Evolutionary conservation across 345 rosid genomes (phyloP), one percentile per base, ranked within the genome.

Genomic region (Alliaria petiolata): DNA sequence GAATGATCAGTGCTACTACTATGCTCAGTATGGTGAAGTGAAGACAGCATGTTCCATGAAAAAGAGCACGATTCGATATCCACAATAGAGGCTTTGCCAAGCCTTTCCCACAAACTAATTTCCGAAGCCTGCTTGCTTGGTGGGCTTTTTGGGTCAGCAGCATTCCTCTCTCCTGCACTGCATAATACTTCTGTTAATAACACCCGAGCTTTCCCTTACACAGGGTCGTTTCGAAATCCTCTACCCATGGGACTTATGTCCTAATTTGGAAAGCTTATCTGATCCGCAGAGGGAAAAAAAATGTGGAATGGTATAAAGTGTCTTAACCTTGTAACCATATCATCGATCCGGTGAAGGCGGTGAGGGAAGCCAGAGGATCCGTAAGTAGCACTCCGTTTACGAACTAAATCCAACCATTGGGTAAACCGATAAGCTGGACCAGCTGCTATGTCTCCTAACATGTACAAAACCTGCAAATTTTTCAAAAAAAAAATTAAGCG

Each of bases 341-440:
- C 81, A 47, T 74, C 78, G 64, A 79, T 63, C 71, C 85, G 72
- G 67, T 77, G 76, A 62, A 79, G 77, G 58, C 93, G 90, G 76
- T 81, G 90, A 54, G 93, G 98, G 81, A 91, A 91, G 45, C 97
- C 97, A 53, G 99, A 88, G 67, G 91, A 78, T 33, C 91, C 91
- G 75, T 83, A 69, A 72, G 76, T 81, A 74, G 83, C 86, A 67
- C 92, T 92, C 31, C 99, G 89, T 75, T 88, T 95, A 85, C 98
- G 99, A 79, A 95, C 99, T 78, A 85, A 82, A 72, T 92, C 97
- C 86, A 95, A 82, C 99, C 99, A 95, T 87, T 92, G 98, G 16
- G 86, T 76, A 79, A 92, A 89, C 79, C 90, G 75, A 83, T 81
- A 76, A 43, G 96, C 96, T 47, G 98, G 86, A 72, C 90, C 93